These are phyloP conservation scores for Apiotrichum montevideense DNA, from an alignment of 1,284 basidiomycete species.

Conservation along the genomic window DNA sequence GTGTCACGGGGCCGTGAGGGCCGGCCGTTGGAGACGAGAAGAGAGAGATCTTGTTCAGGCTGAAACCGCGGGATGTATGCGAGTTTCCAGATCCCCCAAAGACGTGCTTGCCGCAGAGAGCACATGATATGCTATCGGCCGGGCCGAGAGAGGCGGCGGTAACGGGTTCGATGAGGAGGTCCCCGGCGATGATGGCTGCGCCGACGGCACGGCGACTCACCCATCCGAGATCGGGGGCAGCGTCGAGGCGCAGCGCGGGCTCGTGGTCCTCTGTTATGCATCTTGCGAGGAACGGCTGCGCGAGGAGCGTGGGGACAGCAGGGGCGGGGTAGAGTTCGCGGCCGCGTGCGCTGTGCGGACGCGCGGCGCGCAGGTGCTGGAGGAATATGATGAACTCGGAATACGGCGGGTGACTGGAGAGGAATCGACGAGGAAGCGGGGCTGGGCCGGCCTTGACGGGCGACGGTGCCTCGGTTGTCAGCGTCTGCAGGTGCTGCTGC, in stretches of 20 bases:
- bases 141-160: slow-evolving; percentile 26
- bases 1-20: slow-evolving; percentile 7
- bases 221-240: slow-evolving; percentile 93
- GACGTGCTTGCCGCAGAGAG: slow-evolving; percentile 62
- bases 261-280: slow-evolving; percentile 86
- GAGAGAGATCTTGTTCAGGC: slow-evolving; percentile 41
- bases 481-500: slow-evolving; percentile 73
- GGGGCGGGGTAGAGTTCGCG: slow-evolving; percentile 51
- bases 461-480: slow-evolving; percentile 32
- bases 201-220: slow-evolving; percentile 80
- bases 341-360: slow-evolving; percentile 43
- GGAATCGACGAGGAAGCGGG: slow-evolving; percentile 46
- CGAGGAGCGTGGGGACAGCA: slow-evolving; percentile 62
- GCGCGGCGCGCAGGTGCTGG: slow-evolving; percentile 68
- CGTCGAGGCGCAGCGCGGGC: slow-evolving; percentile 82
- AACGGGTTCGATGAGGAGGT: slow-evolving; percentile 83
- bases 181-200: slow-evolving; percentile 77
- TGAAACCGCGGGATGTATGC: slow-evolving; percentile 51
- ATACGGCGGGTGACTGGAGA: slow-evolving; percentile 70
- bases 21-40: slow-evolving; percentile 26
- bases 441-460: not conserved
- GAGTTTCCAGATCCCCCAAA: slow-evolving; percentile 15
- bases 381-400: slow-evolving; percentile 80
- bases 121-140: slow-evolving; percentile 51
- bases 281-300: slow-evolving; percentile 77